Evolutionary conservation across 768 basidiomycete species (phyloP), one percentile per base, ranked within the genome.

Genomic region (Dioszegia crocea): DNA sequence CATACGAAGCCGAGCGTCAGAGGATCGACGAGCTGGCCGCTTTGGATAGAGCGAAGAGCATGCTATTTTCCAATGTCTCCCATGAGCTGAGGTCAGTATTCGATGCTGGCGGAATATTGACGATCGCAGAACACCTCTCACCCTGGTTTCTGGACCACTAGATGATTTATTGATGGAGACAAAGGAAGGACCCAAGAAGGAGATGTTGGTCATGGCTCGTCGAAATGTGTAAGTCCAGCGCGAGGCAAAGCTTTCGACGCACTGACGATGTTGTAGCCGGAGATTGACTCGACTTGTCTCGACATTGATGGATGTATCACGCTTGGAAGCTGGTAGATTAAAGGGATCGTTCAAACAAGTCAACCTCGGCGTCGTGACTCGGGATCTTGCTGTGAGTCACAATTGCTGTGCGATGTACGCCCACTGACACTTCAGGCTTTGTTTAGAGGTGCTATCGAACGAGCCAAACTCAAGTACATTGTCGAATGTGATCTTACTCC

Each of bases 241-340:
- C 21, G 40, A 8, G 14, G 11, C 5, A 10, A 11, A 26, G 24
- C 56, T 29, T 40, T 36, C 33, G 17, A 11, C 3, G 19, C 2
- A 17, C 23, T n/a, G 4, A 53, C 29, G 39, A n/a, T 44, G 38
- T 5, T 24, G 11, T 19, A 57, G 56, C 3, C 51, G 51, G 6
- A 36, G 51, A 5, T 44, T 70, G 21, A 66, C 68, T 0, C 68
- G 78, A 21, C 67, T 79, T 5, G 78, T 79, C 2, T 76, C 78
- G 33, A 78, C 78, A 9, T 50, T 79, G 21, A 78, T 79, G 77
- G 78, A 79, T 56, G 78, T 79, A 46, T 71, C 62, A 33, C 70
- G 74, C 24, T 65, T 79, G 12, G 77, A 76, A 50, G 75, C 70
- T 4, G 75, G 75, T 12, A 61, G 73, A 45, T 36, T 76, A 46